These are phyloP conservation scores for Leccinellum albellum DNA, from an alignment of 768 basidiomycete genomes.

Conservation along the genomic window DNA sequence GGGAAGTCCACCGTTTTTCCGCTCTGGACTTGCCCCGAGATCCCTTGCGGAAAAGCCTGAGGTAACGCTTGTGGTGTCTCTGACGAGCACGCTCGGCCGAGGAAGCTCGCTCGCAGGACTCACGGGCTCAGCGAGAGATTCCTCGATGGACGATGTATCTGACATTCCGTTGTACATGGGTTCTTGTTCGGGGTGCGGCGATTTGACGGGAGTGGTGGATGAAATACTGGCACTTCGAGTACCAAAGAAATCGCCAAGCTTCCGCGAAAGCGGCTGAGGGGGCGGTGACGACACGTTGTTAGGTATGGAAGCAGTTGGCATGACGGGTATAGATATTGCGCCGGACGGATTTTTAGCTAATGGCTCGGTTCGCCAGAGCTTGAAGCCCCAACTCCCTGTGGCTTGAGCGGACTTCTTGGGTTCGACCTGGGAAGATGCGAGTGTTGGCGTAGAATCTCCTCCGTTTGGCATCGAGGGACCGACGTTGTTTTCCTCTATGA, in stretches of 20 bases:
- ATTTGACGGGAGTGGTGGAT: constrained; percentile 35
- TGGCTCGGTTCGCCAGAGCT: constrained; percentile 56
- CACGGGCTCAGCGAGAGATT: constrained; percentile 32
- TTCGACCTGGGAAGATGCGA: constrained; percentile 27
- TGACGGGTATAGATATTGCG: constrained; percentile 28
- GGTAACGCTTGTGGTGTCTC: constrained; percentile 27
- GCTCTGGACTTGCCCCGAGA: constrained; percentile 27
- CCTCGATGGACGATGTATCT: constrained; percentile 36
- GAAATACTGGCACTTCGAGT: constrained; percentile 49
- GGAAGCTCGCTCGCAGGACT: constrained; percentile 31
- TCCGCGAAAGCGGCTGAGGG: constrained; percentile 52
- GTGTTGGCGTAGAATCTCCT: constrained; percentile 14
- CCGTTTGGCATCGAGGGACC: constrained; percentile 33
- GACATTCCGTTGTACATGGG: constrained; percentile 27
- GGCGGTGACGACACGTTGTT: constrained; percentile 23
- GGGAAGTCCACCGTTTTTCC: constrained; percentile 18
- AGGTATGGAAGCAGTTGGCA: constrained; percentile 18
- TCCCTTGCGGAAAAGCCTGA: constrained; percentile 27
- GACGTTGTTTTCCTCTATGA: constrained; percentile 71
- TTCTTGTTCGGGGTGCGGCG: constrained; percentile 25
- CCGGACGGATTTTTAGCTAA: constrained; percentile 26
- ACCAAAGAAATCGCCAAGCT: constrained; percentile 69
- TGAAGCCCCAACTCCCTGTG: constrained; percentile 61
- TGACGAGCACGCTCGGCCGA: constrained; percentile 26
- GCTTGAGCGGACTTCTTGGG: constrained; percentile 30